These are phyloP conservation scores for Alternaria sp. DNA, from an alignment of 2,329 filamentous ascomycete species.

Conservation along the genomic window DNA sequence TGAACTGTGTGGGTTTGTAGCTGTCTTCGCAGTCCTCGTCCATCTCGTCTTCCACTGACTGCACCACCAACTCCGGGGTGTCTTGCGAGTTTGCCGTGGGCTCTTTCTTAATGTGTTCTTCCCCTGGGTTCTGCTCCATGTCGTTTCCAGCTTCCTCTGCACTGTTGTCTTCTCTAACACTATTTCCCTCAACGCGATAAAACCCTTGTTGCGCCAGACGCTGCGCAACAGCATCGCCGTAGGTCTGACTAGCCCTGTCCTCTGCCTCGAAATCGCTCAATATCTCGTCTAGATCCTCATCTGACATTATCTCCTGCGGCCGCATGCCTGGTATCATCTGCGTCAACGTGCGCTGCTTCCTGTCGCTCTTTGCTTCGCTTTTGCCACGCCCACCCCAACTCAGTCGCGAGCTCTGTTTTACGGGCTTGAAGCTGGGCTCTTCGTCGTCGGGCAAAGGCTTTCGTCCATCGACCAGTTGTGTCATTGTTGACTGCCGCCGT, in stretches of 20 bases:
- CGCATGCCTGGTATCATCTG: slow-evolving; percentile 43
- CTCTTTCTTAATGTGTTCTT: neutral
- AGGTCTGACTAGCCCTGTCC: slow-evolving; percentile 14
- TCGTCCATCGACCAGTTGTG: slow-evolving; percentile 39
- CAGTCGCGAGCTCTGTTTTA: slow-evolving; percentile 24
- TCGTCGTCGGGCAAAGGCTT: slow-evolving; percentile 22
- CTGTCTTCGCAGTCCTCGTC: slow-evolving; percentile 25
- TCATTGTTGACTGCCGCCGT: slow-evolving; percentile 46
- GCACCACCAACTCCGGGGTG: neutral
- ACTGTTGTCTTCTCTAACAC: neutral
- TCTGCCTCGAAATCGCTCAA: slow-evolving; percentile 24
- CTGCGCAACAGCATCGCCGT: slow-evolving; percentile 21
- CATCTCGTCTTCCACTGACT: slow-evolving; percentile 12
- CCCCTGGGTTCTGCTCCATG: neutral
- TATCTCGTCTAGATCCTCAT: slow-evolving; percentile 27
- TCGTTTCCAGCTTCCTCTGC: neutral
- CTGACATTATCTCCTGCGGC: slow-evolving; percentile 20
- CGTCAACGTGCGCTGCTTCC: slow-evolving; percentile 41
- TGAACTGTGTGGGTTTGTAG: slow-evolving; percentile 40
- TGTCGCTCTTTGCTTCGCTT: slow-evolving; percentile 18
- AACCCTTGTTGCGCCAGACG: slow-evolving; percentile 28
- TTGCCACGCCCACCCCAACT: slow-evolving; percentile 29
- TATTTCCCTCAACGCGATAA: slow-evolving; percentile 4
- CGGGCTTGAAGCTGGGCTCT: slow-evolving; percentile 34
- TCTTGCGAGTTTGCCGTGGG: neutral